phyloP scores from a whole-genome alignment of 2,329 filamentous ascomycete genomes.

The Tolypocladium pustulatum region DNA sequence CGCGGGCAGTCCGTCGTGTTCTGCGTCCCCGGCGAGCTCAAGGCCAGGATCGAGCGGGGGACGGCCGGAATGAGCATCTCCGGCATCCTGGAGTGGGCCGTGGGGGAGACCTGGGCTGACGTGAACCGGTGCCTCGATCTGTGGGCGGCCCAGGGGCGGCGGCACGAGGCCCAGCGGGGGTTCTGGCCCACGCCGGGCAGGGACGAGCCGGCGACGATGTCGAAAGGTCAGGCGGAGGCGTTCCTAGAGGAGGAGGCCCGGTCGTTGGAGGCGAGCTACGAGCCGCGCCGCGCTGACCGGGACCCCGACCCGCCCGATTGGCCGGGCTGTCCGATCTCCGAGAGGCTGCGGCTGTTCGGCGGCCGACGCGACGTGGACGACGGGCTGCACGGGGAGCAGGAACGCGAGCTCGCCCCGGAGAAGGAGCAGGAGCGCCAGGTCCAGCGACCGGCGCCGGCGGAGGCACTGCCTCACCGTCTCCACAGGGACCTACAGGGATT shows the following conservation, averaged over 20 bases:
- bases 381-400: slow-evolving; percentile 44
- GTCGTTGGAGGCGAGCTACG: slow-evolving; percentile 40
- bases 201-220: no score
- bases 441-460: slow-evolving; percentile 28
- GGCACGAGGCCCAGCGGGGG: slow-evolving; percentile 29
- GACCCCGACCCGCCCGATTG: no score
- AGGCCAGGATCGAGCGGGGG: slow-evolving; percentile 32
- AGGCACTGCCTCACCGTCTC: neutral
- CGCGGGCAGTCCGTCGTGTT: slow-evolving; percentile 56
- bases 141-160: slow-evolving; percentile 4
- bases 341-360: neutral
- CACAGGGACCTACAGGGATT: no score
- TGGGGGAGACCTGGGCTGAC: slow-evolving; percentile 37
- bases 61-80: slow-evolving; percentile 27
- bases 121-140: slow-evolving; percentile 27
- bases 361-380: neutral
- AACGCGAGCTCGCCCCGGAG: slow-evolving; percentile 52
- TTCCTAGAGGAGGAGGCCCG: slow-evolving; percentile 48
- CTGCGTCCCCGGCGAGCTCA: slow-evolving; percentile 47
- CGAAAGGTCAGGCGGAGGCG: slow-evolving; percentile 17
- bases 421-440: slow-evolving; percentile 48
- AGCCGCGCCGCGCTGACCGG: slow-evolving; percentile 14
- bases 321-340: no score
- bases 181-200: no score
- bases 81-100: slow-evolving; percentile 50